A percentile compares a stretch with the other conserved stretches of the same genome.
Evolutionary conservation across 1,139 yeast species (phyloP).

Genomic region (Candida sp.): DNA sequence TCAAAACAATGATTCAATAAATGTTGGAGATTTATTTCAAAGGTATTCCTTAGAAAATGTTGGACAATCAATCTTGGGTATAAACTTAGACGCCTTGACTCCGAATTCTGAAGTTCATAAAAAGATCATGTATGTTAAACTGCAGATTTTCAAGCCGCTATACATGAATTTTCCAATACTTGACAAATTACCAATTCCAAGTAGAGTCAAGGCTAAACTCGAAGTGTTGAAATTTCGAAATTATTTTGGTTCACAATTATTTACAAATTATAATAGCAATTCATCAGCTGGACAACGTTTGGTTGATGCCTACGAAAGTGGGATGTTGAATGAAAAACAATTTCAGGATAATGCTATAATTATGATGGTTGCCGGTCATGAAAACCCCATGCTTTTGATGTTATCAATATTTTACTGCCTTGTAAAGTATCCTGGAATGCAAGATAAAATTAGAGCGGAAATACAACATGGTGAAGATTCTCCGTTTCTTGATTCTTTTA

Average conservation of each 20-base stretch:
- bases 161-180: conserved; percentile 54
- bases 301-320: conserved; percentile 32
- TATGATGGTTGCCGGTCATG: conserved; percentile 60
- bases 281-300: conserved; percentile 27
- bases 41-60: conserved; percentile 48
- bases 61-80: conserved; percentile 49
- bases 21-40: conserved; percentile 43
- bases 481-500: conserved; percentile 23
- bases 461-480: conserved; percentile 3
- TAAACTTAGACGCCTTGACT: conserved; percentile 34
- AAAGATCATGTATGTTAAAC: conserved; percentile 42
- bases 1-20: conserved; percentile 10
- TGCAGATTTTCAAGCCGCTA: conserved; percentile 54
- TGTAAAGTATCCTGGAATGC: conserved; percentile 38
- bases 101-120: conserved; percentile 31
- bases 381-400: conserved; percentile 54
- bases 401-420: conserved; percentile 47
- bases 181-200: conserved; percentile 49
- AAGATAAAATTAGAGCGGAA: conserved; percentile 31
- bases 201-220: conserved; percentile 40
- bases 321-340: conserved; percentile 40
- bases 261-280: conserved; percentile 12
- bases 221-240: conserved; percentile 43
- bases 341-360: conserved; percentile 57
- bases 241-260: conserved; percentile 21